Evolutionary conservation across 108 stramenopile genomes (phyloP).

Genomic region (Poteriospumella lacustris): DNA sequence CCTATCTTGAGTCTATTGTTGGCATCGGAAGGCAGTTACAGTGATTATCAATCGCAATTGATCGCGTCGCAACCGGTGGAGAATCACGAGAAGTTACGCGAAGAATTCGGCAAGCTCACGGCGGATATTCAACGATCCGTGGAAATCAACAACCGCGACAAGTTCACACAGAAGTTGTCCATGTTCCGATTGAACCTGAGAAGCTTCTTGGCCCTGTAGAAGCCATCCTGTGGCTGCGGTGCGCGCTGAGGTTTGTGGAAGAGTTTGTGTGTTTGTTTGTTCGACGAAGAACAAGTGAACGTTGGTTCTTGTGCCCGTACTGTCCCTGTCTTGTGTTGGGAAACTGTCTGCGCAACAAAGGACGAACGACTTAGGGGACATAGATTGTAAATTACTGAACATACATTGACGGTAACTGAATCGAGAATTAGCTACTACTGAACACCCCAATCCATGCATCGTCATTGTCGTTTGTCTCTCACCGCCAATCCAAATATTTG

Average conservation of each 20-base stretch:
- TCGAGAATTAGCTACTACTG: too few species aligned
- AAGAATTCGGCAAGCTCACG: slow-evolving; percentile 79
- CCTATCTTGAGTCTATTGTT: slow-evolving; percentile 95
- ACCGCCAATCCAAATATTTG: not conserved
- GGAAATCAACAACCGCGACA: slow-evolving; percentile 86
- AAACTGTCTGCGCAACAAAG: too few species aligned
- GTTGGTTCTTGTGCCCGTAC: too few species aligned
- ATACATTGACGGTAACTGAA: too few species aligned
- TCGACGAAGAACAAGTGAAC: too few species aligned
- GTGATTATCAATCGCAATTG: slow-evolving; percentile 81
- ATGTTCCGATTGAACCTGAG: slow-evolving; percentile 86
- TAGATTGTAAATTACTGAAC: too few species aligned
- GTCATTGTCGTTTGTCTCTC: not conserved
- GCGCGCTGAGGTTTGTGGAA: too few species aligned
- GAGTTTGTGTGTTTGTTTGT: too few species aligned
- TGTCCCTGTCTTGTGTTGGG: too few species aligned
- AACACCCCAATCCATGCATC: too few species aligned
- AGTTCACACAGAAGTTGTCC: slow-evolving; percentile 89
- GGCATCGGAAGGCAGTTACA: slow-evolving; percentile 80
- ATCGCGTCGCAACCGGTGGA: slow-evolving; percentile 77
- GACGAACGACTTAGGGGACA: too few species aligned
- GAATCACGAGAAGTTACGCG: slow-evolving; percentile 76
- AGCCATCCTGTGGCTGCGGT: too few species aligned
- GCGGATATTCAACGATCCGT: slow-evolving; percentile 80
- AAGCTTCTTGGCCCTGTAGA: slow-evolving; percentile 78